Percentiles rank a stretch among this genome's conserved stretches.
These are phyloP conservation scores for Trichocladium antarcticum DNA, from an alignment of 495 filamentous ascomycete genomes.

Conservation along the genomic window DNA sequence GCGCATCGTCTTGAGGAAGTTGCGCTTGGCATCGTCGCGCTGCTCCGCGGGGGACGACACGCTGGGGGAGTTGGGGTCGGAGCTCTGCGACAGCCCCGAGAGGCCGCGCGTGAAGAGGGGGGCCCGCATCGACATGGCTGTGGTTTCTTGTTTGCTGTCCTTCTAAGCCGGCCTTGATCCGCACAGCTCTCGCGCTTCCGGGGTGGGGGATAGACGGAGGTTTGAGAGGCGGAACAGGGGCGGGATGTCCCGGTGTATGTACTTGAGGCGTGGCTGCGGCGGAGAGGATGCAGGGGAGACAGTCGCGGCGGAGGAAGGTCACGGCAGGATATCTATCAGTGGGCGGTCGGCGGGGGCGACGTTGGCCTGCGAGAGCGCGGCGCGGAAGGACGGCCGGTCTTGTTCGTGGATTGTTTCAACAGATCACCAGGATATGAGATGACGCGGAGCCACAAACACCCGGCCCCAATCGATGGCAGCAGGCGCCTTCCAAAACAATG, in stretches of 20 bases:
- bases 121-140: slow-evolving; percentile 39
- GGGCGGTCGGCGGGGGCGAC: neutral
- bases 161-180: neutral
- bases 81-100: slow-evolving; percentile 40
- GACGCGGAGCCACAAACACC: neutral
- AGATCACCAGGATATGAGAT: neutral
- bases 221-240: neutral
- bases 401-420: slow-evolving; percentile 5
- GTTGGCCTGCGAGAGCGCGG: slow-evolving; percentile 6
- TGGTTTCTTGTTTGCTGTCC: neutral
- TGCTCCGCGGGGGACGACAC: slow-evolving; percentile 46
- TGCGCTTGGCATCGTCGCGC: slow-evolving; percentile 49
- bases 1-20: slow-evolving; percentile 49
- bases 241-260: neutral
- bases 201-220: neutral
- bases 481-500: no score
- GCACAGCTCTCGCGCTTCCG: no score
- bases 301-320: neutral
- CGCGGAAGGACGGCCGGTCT: neutral
- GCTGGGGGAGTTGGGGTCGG: slow-evolving; percentile 38
- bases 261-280: neutral
- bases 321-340: neutral
- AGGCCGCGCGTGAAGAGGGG: slow-evolving; percentile 44
- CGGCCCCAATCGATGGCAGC: no score
- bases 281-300: neutral